These are phyloP conservation scores for Ogataea polymorpha DNA, from an alignment of 805 yeast species.

Conservation along the genomic window DNA sequence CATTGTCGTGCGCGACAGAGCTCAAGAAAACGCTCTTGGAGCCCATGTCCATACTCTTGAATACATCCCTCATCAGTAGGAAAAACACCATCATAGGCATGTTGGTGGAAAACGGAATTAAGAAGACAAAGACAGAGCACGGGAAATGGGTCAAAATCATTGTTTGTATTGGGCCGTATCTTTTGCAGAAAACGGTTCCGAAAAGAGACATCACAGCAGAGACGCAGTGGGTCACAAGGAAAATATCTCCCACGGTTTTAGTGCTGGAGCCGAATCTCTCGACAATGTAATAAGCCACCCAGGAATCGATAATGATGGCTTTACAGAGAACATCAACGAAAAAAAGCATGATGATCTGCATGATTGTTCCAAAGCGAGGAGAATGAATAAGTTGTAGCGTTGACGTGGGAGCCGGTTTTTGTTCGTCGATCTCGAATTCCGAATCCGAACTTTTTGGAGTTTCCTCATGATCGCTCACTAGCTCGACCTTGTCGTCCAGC, in stretches of 20 bases:
- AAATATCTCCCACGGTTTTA: conserved; percentile 38
- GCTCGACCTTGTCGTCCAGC: conserved; percentile 8
- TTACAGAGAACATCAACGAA: conserved; percentile 44
- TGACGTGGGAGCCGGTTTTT: background rate
- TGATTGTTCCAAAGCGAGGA: conserved; percentile 13
- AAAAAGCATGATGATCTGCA: conserved; percentile 37
- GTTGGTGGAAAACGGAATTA: conserved; percentile 39
- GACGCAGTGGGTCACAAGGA: conserved; percentile 38
- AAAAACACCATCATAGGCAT: conserved; percentile 33
- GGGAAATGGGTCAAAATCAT: conserved; percentile 45
- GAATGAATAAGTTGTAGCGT: conserved; percentile 8
- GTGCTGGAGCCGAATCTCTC: conserved; percentile 36
- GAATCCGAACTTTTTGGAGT: conserved; percentile 14
- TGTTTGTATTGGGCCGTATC: conserved; percentile 42
- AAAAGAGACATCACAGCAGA: conserved; percentile 40
- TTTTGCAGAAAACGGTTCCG: conserved; percentile 42
- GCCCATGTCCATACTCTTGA: conserved; percentile 47
- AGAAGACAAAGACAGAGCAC: conserved; percentile 37
- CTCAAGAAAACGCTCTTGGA: conserved; percentile 47
- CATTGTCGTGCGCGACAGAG: conserved; percentile 37
- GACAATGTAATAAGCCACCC: conserved; percentile 45
- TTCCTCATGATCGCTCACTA: background rate
- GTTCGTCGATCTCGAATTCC: conserved; percentile 27
- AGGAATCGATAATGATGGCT: conserved; percentile 41
- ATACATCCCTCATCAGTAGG: conserved; percentile 36